Conservation (phyloP, 305 asterid species). For the Coffea humblotiana region DNA sequence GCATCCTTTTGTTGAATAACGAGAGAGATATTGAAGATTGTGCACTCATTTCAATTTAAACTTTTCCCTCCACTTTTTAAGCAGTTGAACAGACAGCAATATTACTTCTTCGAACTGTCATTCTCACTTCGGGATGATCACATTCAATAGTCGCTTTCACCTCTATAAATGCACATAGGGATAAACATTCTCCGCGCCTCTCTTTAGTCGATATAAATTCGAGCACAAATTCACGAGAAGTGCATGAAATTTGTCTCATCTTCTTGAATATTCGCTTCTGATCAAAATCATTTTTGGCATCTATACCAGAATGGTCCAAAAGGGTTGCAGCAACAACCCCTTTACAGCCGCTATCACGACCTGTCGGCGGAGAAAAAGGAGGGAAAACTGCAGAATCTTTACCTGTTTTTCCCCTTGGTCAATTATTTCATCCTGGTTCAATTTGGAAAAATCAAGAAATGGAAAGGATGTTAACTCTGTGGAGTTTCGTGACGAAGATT, state of each 20-base stretch:
- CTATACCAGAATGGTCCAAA: neutral
- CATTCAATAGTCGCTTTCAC: neutral
- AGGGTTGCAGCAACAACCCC: neutral
- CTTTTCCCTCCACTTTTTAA: neutral
- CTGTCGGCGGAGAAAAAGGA: neutral
- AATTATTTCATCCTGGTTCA: conserved; percentile 8
- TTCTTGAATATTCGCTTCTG: neutral
- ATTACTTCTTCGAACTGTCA: neutral
- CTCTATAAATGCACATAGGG: conserved; percentile 8
- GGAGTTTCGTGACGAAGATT: neutral
- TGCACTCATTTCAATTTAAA: neutral
- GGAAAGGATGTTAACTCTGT: neutral
- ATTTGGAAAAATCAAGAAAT: neutral
- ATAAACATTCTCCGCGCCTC: neutral
- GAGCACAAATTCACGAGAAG: conserved; percentile 16
- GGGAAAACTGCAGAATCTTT: neutral
- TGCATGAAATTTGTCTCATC: conserved; percentile 1
- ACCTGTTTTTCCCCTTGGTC: conserved; percentile 18
- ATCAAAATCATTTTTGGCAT: neutral
- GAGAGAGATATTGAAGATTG: too few relatives aligned
- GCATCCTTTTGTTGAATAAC: too few relatives aligned
- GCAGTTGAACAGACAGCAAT: neutral
- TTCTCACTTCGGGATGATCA: neutral
- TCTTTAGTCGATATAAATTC: neutral
- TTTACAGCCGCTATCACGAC: conserved; percentile 10